Evolutionary conservation across 305 asterid species (phyloP).

Genomic region (Solanum hybrid): DNA sequence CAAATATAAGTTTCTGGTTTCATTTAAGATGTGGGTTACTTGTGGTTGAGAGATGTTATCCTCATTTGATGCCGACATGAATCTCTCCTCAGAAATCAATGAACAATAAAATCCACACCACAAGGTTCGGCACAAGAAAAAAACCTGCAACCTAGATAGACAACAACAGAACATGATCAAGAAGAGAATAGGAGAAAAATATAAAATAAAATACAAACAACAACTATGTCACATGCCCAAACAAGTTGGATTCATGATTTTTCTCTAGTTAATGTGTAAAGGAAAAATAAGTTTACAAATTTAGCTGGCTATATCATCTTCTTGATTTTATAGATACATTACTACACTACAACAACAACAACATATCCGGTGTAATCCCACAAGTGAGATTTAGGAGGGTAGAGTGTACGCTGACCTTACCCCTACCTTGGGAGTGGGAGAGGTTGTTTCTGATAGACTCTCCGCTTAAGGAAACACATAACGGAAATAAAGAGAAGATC

Average conservation of each 20-base stretch:
- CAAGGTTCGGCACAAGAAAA: background rate
- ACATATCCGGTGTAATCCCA: background rate
- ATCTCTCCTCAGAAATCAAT: background rate
- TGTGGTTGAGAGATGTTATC: conserved; percentile 27
- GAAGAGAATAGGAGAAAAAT: background rate
- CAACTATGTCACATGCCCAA: background rate
- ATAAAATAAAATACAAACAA: background rate
- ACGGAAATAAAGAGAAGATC: background rate
- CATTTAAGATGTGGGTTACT: conserved; percentile 17
- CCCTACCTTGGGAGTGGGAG: background rate
- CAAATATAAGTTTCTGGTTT: background rate
- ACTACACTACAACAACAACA: background rate
- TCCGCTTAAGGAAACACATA: background rate
- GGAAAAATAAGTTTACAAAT: background rate
- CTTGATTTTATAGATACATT: background rate
- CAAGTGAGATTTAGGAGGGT: background rate
- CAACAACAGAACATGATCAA: background rate
- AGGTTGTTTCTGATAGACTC: background rate
- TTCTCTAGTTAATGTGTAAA: background rate
- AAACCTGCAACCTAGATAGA: background rate
- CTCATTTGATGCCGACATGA: conserved; percentile 37
- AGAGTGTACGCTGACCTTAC: background rate
- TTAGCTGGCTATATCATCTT: background rate
- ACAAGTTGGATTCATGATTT: background rate
- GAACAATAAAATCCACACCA: background rate